Percentiles rank a stretch among this genome's conserved stretches.
These are phyloP conservation scores for Petunia axillaris DNA, from an alignment of 257 asterid genomes.

Conservation along the genomic window DNA sequence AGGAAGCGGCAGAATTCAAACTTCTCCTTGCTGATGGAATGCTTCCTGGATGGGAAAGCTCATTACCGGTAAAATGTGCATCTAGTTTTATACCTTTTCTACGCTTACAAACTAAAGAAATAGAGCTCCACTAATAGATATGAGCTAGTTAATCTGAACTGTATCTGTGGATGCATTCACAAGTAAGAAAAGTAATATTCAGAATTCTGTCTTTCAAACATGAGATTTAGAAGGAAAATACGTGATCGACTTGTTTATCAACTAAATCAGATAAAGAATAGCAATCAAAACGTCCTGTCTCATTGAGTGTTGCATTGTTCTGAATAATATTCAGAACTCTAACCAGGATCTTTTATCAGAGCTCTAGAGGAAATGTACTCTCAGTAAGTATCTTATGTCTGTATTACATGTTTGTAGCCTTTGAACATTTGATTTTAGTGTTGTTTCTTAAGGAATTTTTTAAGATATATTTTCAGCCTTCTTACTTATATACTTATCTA, in stretches of 20 bases:
- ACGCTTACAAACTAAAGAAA: not conserved
- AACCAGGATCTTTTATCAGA: not conserved
- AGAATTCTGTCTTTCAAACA: too few relatives aligned
- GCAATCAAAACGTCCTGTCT: not conserved
- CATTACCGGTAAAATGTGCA: slow-evolving; percentile 47
- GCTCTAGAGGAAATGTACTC: not conserved
- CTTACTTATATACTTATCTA: not conserved
- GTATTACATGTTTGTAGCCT: slow-evolving; percentile 1
- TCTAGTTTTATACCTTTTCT: not conserved
- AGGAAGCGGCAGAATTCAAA: slow-evolving; percentile 55
- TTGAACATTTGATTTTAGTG: not conserved
- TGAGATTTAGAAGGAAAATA: not conserved
- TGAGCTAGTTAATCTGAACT: slow-evolving; percentile 3
- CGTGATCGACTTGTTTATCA: not conserved
- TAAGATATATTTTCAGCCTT: not conserved
- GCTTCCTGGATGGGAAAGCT: slow-evolving; percentile 54
- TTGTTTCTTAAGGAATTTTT: not conserved
- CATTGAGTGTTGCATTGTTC: slow-evolving; percentile 9
- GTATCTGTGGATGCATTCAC: not conserved
- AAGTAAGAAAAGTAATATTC: not conserved
- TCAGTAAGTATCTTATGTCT: not conserved
- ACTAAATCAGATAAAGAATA: not conserved
- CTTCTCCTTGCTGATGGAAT: slow-evolving; percentile 52
- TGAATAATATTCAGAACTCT: not conserved
- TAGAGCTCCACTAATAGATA: not conserved